These are phyloP conservation scores for Teunomyces atbi DNA, from an alignment of 805 yeast species.

Conservation along the genomic window DNA sequence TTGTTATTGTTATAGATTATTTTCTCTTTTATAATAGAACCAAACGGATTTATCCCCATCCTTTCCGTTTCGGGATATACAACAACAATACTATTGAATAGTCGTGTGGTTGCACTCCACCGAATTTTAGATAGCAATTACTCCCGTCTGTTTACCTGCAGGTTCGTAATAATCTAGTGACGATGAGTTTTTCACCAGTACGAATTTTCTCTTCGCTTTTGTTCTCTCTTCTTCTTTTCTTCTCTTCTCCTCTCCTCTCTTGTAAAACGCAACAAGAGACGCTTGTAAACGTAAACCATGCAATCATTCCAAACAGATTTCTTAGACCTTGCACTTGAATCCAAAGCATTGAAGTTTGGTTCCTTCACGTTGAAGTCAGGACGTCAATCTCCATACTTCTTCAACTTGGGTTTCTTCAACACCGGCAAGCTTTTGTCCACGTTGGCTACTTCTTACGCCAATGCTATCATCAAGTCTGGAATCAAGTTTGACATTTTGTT, in stretches of 20 bases:
- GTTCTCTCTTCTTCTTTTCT: slow-evolving; percentile 1
- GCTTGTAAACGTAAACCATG: slow-evolving; percentile 21
- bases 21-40: too few relatives aligned
- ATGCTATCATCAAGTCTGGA: slow-evolving; percentile 77
- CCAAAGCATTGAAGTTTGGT: slow-evolving; percentile 85
- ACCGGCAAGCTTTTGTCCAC: slow-evolving; percentile 77
- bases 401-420: slow-evolving; percentile 87
- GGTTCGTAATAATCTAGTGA: too few relatives aligned
- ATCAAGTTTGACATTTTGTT: slow-evolving; percentile 86
- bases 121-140: too few relatives aligned
- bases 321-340: slow-evolving; percentile 77
- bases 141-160: background rate
- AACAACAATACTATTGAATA: too few relatives aligned
- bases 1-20: too few relatives aligned
- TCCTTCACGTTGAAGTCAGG: slow-evolving; percentile 89
- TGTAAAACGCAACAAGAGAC: slow-evolving; percentile 4
- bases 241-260: slow-evolving; percentile 6
- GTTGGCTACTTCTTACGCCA: slow-evolving; percentile 85
- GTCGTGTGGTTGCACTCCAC: too few relatives aligned
- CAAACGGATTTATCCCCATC: too few relatives aligned
- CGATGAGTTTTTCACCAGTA: background rate
- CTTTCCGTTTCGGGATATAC: too few relatives aligned
- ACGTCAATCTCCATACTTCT: slow-evolving; percentile 91
- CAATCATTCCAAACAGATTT: slow-evolving; percentile 59
- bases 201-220: slow-evolving; percentile 2